phyloP scores from a whole-genome alignment of 108 stramenopile species.

The Skeletonema grethae region DNA sequence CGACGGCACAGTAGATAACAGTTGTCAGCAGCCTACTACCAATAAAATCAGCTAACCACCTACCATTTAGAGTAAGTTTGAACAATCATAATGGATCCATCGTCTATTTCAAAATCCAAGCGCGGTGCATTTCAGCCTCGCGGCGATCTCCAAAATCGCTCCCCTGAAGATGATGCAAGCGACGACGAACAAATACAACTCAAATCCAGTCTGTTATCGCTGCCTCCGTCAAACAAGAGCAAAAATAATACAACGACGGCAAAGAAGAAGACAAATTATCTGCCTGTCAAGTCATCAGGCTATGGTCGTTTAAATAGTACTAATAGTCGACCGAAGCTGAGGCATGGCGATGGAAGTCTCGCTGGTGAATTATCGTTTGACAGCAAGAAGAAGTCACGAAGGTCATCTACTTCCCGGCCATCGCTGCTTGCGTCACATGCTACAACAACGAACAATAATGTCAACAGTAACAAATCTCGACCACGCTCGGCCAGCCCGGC shows the following conservation, averaged over 20 bases:
- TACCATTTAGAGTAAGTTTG: too few species aligned
- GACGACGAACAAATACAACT: background rate
- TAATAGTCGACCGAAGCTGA: background rate
- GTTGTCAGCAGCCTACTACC: too few species aligned
- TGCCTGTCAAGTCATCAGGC: background rate
- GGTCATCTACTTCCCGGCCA: background rate
- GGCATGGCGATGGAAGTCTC: conserved; percentile 3
- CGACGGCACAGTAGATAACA: too few species aligned
- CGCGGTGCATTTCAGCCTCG: conserved; percentile 4
- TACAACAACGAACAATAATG: background rate
- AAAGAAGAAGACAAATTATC: background rate
- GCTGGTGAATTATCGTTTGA: background rate
- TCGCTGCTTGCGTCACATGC: background rate
- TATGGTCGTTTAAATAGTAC: too few species aligned
- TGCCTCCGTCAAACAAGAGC: background rate
- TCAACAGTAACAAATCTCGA: background rate
- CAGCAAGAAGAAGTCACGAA: background rate
- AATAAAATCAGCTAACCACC: too few species aligned
- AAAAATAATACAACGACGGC: background rate
- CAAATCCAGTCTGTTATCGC: background rate
- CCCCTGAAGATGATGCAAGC: background rate
- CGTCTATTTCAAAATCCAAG: background rate
- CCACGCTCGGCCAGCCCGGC: background rate
- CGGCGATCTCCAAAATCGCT: background rate
- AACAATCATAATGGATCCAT: conserved; percentile 11